Evolutionary conservation across 2,329 filamentous ascomycete genomes (phyloP), one percentile per base, ranked within the genome.

Genomic region (Zasmidium citrigriseum): DNA sequence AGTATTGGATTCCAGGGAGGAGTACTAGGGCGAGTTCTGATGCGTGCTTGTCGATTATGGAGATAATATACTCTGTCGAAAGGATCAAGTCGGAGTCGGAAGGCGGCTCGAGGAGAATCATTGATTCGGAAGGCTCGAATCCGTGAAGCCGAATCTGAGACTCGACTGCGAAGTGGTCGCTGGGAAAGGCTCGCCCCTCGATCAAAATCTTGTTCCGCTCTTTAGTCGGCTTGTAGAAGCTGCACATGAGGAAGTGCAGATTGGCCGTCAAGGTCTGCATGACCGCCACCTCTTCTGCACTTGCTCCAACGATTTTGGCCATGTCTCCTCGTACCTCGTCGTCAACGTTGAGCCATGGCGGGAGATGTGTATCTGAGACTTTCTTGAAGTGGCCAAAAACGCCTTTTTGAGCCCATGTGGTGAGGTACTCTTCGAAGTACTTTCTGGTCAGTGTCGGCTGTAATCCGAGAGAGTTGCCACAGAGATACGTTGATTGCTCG

Each of bases 231-330:
- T 78, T 81, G 76, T 93, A 96, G 76, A 96, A 96, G 75, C 88
- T 90, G 7, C 89, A 87, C 87, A 96, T 86, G 68, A 95, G 78
- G 16, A 96, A 75, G 73, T 96, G 91, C 59, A 96, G 73, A 72
- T 96, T 96, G 21, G 83, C 85, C 1, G 90, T 96, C 68, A 96
- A 76, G 0, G 89, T 93, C 72, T 92, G 90, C 92, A 96, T 96
- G 51, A 93, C 84, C 53, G 91, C 90, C 16, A 96, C 87, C 75
- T 96, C 91, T 54, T 81, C 81, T 1, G 86, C 76, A 2, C 83
- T 77, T 0, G 90, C 90, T 18, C 92, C 92, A 11, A 96, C 87
- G 18, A 96, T 79, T 25, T 84, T 86, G 1, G 89, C 85, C 69
- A 89, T 89, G 68, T 88, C 82, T 52, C 80, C 80, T 24, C 90